Evolutionary conservation across 371 early-diverging fungal species (phyloP).

Genomic region (Rhizomucor pusillus): DNA sequence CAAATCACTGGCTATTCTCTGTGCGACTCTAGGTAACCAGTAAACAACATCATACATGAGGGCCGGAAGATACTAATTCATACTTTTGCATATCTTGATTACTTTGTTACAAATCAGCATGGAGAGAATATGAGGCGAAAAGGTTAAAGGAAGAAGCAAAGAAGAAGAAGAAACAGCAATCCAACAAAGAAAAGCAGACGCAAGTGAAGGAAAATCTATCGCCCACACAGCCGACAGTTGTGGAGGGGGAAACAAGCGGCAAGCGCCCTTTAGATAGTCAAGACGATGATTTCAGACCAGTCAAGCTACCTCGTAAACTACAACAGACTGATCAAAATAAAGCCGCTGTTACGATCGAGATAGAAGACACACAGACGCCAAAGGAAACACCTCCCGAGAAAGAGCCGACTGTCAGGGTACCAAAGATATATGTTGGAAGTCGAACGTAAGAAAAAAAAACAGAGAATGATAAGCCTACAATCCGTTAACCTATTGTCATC

Average conservation of each 20-base stretch:
- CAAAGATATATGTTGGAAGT: slow-evolving; percentile 52
- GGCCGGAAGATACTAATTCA: background rate
- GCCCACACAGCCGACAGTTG: background rate
- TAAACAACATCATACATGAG: background rate
- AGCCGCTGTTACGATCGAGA: background rate
- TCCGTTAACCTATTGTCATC: background rate
- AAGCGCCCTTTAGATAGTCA: slow-evolving; percentile 3
- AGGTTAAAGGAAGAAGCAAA: slow-evolving; percentile 2
- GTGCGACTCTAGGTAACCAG: slow-evolving; percentile 45
- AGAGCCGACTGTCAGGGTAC: slow-evolving; percentile 2
- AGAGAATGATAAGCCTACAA: background rate
- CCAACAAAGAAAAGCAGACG: background rate
- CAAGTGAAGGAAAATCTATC: background rate
- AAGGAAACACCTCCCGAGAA: slow-evolving; percentile 12
- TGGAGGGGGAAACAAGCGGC: background rate
- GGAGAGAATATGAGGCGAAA: slow-evolving; percentile 23
- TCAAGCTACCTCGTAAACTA: slow-evolving; percentile 4
- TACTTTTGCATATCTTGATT: background rate
- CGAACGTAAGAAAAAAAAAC: slow-evolving; percentile 44
- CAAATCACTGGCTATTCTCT: slow-evolving; percentile 55
- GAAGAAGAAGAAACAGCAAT: slow-evolving; percentile 1
- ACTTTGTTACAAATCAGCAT: slow-evolving; percentile 17
- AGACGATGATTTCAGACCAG: slow-evolving; percentile 28
- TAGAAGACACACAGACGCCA: slow-evolving; percentile 8
- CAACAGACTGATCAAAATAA: background rate